Evolutionary conservation across 768 basidiomycete species (phyloP).

Genomic region (Piloderma croceum): DNA sequence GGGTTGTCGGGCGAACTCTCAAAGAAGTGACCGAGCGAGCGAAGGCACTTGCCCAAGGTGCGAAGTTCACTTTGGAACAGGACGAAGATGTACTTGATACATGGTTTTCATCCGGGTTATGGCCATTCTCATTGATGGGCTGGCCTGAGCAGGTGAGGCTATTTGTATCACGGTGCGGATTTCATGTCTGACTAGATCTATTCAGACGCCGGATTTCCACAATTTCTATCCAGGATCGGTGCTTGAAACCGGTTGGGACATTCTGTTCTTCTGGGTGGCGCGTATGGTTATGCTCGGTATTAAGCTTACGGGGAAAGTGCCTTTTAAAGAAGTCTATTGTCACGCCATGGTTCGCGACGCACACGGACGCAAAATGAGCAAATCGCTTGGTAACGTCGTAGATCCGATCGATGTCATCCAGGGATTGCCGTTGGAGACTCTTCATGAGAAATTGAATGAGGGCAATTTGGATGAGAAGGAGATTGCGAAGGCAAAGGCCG

Average conservation of each 20-base stretch:
- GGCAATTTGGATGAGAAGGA: slow-evolving; percentile 95
- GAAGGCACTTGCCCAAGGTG: slow-evolving; percentile 58
- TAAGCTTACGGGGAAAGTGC: slow-evolving; percentile 83
- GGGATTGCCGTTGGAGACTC: slow-evolving; percentile 68
- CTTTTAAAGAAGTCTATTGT: slow-evolving; percentile 93
- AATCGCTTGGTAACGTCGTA: slow-evolving; percentile 95
- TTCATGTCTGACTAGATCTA: not conserved
- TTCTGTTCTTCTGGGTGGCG: slow-evolving; percentile 99
- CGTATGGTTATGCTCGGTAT: slow-evolving; percentile 95
- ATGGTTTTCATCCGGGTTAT: slow-evolving; percentile 97
- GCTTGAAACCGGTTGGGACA: slow-evolving; percentile 98
- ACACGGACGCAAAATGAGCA: slow-evolving; percentile 98
- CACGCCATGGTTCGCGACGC: slow-evolving; percentile 99
- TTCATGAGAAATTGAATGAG: slow-evolving; percentile 81
- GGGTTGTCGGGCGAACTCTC: slow-evolving; percentile 83
- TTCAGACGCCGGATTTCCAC: slow-evolving; percentile 68
- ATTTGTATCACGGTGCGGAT: no score
- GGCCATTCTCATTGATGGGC: slow-evolving; percentile 97
- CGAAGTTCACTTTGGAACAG: slow-evolving; percentile 73
- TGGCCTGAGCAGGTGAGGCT: slow-evolving; percentile 84
- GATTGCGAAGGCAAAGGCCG: slow-evolving; percentile 82
- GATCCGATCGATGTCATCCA: slow-evolving; percentile 95
- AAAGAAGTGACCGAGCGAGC: slow-evolving; percentile 79
- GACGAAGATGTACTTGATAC: slow-evolving; percentile 98
- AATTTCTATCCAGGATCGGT: slow-evolving; percentile 86